Base-by-base conservation (phyloP, 1,284 basidiomycete genomes). In the Testicularia cyperi region DNA sequence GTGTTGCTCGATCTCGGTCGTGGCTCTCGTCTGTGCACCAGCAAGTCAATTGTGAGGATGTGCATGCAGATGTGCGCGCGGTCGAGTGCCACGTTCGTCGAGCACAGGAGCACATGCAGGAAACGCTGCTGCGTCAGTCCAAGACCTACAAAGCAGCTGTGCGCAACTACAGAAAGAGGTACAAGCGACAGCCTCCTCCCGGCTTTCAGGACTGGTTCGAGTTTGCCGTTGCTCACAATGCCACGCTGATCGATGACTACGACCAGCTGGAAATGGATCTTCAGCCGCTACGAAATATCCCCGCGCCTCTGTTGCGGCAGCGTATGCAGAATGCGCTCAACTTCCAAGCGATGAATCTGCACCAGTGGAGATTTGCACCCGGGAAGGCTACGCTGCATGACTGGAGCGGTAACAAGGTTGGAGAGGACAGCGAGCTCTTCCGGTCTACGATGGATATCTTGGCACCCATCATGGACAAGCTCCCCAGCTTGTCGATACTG, bases 181-280 rank as follows among this genome's bases (percentile, higher is more conserved):
- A 58, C 21, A 24, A 19, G 16, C 48, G 55, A 7, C 3, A 31
- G 10, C 48, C 55, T 10, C 48, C 55, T 1, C 40, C 44, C 12
- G 41, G 37, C 14, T 52, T 53, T 15, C 44, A 47, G 22, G 15
- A 37, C 1, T 58, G 55, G 55, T 44, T 53, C 15, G 18, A 30
- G 1, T 30, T 52, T 6, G 55, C 55, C 8, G 32, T 58, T 16
- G 21, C 43, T 18, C 32, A 58, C 30, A 44, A 53, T 20, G 36
- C 38, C 6, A 48, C 48, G 25, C 32, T 52, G 20, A 53, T 58
- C 15, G 55, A 58, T 29, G 44, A 58, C 36, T 58, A 30, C 21
- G 55, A 58, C 10, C 55, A 58, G 26, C 44, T 58, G 25, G 44
- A 47, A 21, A 35, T 39, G 13, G 55, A 58, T 30, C 28, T 58